These are phyloP conservation scores for Nidularia sp. DNA, from an alignment of 768 basidiomycete species.

Conservation along the genomic window DNA sequence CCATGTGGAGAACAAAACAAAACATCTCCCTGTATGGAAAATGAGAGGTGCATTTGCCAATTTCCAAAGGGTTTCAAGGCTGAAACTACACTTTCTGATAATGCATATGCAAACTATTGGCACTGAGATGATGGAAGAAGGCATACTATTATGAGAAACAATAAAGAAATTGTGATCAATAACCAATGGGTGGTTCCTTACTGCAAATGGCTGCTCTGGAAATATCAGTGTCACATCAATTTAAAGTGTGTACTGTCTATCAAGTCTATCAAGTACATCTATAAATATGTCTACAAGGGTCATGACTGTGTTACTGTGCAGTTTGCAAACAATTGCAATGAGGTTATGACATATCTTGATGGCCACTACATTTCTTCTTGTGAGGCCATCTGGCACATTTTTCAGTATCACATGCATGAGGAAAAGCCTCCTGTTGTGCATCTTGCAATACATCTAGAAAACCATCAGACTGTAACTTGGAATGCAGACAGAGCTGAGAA, in stretches of 20 bases:
- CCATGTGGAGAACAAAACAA: constrained; percentile 30
- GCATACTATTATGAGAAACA: constrained; percentile 1
- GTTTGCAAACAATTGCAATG: not conserved
- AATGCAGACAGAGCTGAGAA: constrained; percentile 12
- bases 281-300: constrained; percentile 51
- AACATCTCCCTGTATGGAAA: constrained; percentile 31
- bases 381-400: constrained; percentile 27
- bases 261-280: constrained; percentile 37
- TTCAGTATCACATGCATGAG: constrained; percentile 24
- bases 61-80: constrained; percentile 23
- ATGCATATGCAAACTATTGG: constrained; percentile 18
- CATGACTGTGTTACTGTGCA: constrained; percentile 32
- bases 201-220: constrained; percentile 1
- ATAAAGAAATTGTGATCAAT: constrained; percentile 5
- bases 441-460: constrained; percentile 29
- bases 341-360: not conserved
- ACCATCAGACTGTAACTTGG: constrained; percentile 23
- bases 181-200: constrained; percentile 37
- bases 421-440: constrained; percentile 25
- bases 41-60: constrained; percentile 22
- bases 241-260: constrained; percentile 35
- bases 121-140: constrained; percentile 21
- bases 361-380: constrained; percentile 14
- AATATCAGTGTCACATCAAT: constrained; percentile 47
- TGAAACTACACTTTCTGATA: constrained; percentile 10